phyloP scores from a whole-genome alignment of 148 eudicot species.

The Amaranthus cruentus region DNA sequence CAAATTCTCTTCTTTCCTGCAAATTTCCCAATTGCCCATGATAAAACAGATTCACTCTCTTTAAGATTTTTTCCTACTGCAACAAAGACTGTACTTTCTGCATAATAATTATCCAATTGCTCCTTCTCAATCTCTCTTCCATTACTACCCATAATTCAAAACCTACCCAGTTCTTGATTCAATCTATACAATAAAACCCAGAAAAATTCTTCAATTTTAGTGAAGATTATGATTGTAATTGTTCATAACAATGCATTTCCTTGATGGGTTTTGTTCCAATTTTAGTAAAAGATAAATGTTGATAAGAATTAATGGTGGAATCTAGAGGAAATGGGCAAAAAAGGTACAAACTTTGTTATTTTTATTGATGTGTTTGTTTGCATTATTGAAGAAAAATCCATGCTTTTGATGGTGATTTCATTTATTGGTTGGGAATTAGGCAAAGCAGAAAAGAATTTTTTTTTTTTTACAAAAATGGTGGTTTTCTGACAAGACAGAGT shows the following conservation, averaged over 20 bases:
- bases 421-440: constrained; percentile 8
- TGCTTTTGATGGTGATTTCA: constrained; percentile 4
- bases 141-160: constrained; percentile 40
- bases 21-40: constrained; percentile 58
- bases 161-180: constrained; percentile 14
- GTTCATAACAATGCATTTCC: constrained; percentile 5
- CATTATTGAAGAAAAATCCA: not conserved
- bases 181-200: not conserved
- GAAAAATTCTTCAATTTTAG: not conserved
- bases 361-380: not conserved
- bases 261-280: constrained; percentile 13
- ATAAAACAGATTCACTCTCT: constrained; percentile 55
- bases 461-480: not conserved
- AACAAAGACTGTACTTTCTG: constrained; percentile 58
- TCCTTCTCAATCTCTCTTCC: constrained; percentile 23
- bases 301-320: not conserved
- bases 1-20: constrained; percentile 45
- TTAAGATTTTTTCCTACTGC: constrained; percentile 71
- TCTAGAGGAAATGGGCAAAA: not conserved
- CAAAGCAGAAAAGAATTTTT: not conserved
- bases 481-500: constrained; percentile 9
- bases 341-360: not conserved
- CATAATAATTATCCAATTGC: constrained; percentile 33
- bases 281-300: not conserved
- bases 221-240: not conserved